Conservation (phyloP, 371 early-diverging fungal genomes). For the Saksenaea vasiformis region DNA sequence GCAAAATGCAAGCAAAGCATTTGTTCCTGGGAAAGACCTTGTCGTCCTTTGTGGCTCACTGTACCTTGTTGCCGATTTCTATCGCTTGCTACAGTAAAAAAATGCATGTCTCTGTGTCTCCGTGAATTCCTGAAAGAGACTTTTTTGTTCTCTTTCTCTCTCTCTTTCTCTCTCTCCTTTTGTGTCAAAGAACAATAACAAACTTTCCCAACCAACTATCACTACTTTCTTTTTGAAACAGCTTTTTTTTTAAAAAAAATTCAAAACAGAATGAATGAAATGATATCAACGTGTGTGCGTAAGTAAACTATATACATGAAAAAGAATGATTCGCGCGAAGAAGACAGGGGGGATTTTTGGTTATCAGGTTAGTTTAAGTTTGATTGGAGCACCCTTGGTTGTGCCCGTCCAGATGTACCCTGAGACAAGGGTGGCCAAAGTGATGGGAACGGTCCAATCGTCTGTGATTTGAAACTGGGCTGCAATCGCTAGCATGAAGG, state of each 20-base stretch:
- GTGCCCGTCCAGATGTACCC: constrained; percentile 46
- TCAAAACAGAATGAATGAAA: too few species aligned
- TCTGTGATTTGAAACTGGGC: constrained; percentile 36
- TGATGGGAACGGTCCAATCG: constrained; percentile 54
- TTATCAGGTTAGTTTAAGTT: constrained; percentile 25
- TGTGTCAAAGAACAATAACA: not conserved
- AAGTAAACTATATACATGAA: not conserved
- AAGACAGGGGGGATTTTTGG: not conserved
- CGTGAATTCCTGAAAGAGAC: too few species aligned
- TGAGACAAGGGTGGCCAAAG: constrained; percentile 44
- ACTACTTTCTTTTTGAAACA: not conserved
- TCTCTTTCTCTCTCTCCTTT: not conserved
- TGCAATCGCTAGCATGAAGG: constrained; percentile 15
- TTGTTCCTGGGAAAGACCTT: constrained; percentile 30
- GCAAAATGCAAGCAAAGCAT: constrained; percentile 6
- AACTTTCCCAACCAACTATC: not conserved
- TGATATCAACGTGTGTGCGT: too few species aligned
- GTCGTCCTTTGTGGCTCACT: constrained; percentile 84
- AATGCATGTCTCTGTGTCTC: not conserved
- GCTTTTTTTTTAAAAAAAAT: not conserved
- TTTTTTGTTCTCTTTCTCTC: not conserved
- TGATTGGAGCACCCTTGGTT: constrained; percentile 32
- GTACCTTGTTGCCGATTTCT: constrained; percentile 84
- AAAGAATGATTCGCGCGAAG: not conserved
- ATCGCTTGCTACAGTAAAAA: constrained; percentile 30